Evolutionary conservation across 2,329 filamentous ascomycete species (phyloP), one percentile per base, ranked within the genome.

Genomic region (Magnaporthiopsis incrustans): DNA sequence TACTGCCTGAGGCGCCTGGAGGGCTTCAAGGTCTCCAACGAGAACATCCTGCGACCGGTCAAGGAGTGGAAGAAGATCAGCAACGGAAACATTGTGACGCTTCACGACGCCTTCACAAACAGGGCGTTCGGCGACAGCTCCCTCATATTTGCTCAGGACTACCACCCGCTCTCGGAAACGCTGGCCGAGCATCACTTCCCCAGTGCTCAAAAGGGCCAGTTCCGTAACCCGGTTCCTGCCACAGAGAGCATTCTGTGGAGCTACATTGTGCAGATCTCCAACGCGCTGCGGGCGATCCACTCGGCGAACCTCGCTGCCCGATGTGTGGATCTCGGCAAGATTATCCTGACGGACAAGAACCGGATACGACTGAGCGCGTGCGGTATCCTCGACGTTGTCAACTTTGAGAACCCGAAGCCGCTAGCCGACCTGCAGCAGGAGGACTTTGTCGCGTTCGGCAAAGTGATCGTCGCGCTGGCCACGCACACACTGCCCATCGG

Each of bases 51-150:
- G 63, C 85, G 90, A 65, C 87, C 89, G 1, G 90, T 95, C 64
- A 91, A 93, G 70, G 88, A 90, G 14, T 99, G 95, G 95, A 94
- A 93, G 72, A 86, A 90, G 65, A 85, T 99, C 61, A 84, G 85
- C 71, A 94, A 89, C 71, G 89, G 88, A 64, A 91, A 87, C 68
- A 85, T 98, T 26, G 94, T 98, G 35, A 89, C 89, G 0, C 85
- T 96, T 11, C 88, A 96, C 71, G 92, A 97, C 75, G 92, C 91
- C 0, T 99, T 99, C 71, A 99, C 95, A 0, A 96, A 92, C 15
- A 83, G 92, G 66, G 91, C 89, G 32, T 99, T 99, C 75, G 91
- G 92, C 64, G 95, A 98, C 74, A 96, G 91, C 76, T 98, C 95
- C 3, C 83, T 99, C 64, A 89, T 99, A 61, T 90, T 99, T 71